Evolutionary conservation across 371 early-diverging fungal genomes (phyloP).

Genomic region (Rhizomucor miehei): DNA sequence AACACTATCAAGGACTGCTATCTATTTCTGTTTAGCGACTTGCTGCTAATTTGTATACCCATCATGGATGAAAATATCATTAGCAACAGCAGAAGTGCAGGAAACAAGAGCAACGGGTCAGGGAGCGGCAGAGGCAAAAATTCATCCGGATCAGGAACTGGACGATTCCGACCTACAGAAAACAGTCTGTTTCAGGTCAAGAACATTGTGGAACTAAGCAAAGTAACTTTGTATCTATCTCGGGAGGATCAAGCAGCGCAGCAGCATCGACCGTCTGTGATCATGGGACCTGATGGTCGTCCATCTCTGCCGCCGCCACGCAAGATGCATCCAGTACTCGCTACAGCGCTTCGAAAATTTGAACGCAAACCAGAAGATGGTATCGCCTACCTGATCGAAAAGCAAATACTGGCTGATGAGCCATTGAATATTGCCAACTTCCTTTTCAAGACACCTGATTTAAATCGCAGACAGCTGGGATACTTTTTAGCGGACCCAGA

Average conservation of each 20-base stretch:
- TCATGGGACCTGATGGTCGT: slow-evolving; percentile 5
- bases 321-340: slow-evolving; percentile 59
- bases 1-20: slow-evolving; percentile 73
- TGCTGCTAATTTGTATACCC: slow-evolving; percentile 74
- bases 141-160: slow-evolving; percentile 5
- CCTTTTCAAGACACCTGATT: slow-evolving; percentile 76
- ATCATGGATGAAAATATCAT: slow-evolving; percentile 51
- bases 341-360: slow-evolving; percentile 65
- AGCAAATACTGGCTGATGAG: slow-evolving; percentile 63
- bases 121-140: not conserved
- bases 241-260: slow-evolving; percentile 43
- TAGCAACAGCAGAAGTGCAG: slow-evolving; percentile 6
- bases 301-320: slow-evolving; percentile 34
- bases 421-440: slow-evolving; percentile 80
- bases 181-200: slow-evolving; percentile 63
- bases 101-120: not conserved
- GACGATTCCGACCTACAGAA: slow-evolving; percentile 44
- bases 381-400: slow-evolving; percentile 69
- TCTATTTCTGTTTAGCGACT: slow-evolving; percentile 78
- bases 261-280: slow-evolving; percentile 12
- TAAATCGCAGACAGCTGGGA: slow-evolving; percentile 78
- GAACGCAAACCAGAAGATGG: slow-evolving; percentile 68
- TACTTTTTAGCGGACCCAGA: slow-evolving; percentile 43
- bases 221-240: slow-evolving; percentile 49
- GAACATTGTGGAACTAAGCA: slow-evolving; percentile 55